phyloP scores from a whole-genome alignment of 306 rosid genomes.

The Vigna hirtella region DNA sequence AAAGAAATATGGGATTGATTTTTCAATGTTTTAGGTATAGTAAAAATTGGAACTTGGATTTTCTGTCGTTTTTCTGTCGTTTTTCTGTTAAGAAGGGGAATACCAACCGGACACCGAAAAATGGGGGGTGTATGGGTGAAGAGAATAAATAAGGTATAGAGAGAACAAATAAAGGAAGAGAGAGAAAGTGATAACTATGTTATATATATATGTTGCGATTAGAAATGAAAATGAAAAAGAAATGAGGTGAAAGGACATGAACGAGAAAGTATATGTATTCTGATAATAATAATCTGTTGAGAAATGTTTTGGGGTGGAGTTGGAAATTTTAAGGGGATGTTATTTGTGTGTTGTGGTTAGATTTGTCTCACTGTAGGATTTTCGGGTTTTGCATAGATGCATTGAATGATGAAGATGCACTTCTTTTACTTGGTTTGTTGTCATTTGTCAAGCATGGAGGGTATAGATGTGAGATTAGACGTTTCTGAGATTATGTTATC shows the following conservation, averaged over 20 bases:
- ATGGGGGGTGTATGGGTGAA: not conserved
- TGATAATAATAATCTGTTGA: not conserved
- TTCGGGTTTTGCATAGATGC: not conserved
- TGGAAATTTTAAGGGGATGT: not conserved
- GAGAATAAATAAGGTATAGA: no score
- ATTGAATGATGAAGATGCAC: not conserved
- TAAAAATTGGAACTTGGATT: conserved; percentile 27
- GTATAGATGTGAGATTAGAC: not conserved
- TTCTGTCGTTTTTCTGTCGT: not conserved
- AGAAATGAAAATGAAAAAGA: not conserved
- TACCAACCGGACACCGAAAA: not conserved
- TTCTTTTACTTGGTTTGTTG: not conserved
- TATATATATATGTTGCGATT: not conserved
- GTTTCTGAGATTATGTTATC: conserved; percentile 1
- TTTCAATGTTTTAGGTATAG: not conserved
- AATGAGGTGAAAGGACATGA: not conserved
- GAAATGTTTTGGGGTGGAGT: not conserved
- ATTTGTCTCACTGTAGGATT: conserved; percentile 22
- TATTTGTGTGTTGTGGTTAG: conserved; percentile 6
- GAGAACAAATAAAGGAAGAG: no score
- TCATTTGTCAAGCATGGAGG: conserved; percentile 9
- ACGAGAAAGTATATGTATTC: not conserved
- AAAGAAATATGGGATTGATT: conserved; percentile 14
- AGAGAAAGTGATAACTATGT: not conserved
- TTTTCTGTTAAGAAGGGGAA: not conserved